Evolutionary conservation across 2,329 filamentous ascomycete species (phyloP).

Genomic region (Calonectria fujianensis): DNA sequence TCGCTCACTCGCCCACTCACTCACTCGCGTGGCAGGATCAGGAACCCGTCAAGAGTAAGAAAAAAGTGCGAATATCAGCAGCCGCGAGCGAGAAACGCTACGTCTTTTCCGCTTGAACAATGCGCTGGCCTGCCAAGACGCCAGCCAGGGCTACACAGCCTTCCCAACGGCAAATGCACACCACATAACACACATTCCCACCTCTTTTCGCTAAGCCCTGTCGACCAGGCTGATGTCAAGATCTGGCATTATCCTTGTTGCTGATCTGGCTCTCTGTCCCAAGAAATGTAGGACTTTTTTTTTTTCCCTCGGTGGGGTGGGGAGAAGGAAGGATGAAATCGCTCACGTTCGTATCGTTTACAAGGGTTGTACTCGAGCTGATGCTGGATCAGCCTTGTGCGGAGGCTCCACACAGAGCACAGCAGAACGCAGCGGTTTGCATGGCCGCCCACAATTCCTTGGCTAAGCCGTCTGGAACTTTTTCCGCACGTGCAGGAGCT

Average conservation of each 20-base stretch:
- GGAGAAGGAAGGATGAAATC: background rate
- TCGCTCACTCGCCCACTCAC: background rate
- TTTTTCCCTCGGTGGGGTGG: background rate
- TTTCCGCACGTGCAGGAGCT: background rate
- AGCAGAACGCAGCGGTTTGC: background rate
- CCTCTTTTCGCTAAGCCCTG: constrained; percentile 3
- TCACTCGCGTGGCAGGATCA: background rate
- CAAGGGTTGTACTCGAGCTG: background rate
- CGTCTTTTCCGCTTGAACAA: background rate
- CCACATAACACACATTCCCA: background rate
- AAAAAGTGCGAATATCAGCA: background rate
- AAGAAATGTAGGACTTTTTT: background rate
- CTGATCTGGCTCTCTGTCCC: background rate
- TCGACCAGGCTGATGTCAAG: constrained; percentile 1
- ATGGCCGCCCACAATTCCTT: background rate
- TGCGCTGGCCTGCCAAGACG: constrained; percentile 9
- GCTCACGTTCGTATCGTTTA: constrained; percentile 4
- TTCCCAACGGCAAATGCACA: constrained; percentile 1
- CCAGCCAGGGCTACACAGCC: background rate
- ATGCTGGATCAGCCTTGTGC: background rate
- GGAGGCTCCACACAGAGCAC: background rate
- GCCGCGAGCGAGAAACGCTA: background rate
- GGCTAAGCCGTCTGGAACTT: constrained; percentile 11
- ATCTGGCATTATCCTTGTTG: constrained; percentile 16
- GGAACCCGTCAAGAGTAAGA: background rate